A percentile compares a stretch with the other conserved stretches of the same genome.
These are phyloP conservation scores for Paramecium octaurelia DNA, from an alignment of 73 alveolate species.

Conservation along the genomic window DNA sequence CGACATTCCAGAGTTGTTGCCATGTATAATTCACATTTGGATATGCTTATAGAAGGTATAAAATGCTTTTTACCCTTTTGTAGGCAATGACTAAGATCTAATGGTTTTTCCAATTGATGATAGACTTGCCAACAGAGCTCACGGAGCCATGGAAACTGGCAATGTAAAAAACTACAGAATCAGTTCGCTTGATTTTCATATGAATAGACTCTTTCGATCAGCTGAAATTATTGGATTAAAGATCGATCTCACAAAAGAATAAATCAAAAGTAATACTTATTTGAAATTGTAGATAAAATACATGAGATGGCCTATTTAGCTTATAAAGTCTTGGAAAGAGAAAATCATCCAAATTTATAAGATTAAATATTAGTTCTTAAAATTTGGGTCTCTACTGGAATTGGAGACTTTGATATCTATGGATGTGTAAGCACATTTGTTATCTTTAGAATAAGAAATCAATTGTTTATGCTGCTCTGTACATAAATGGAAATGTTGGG, in stretches of 20 bases:
- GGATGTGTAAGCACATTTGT: neutral
- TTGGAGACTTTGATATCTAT: conserved; percentile 37
- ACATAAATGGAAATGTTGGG: neutral
- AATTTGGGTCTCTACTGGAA: conserved; percentile 37
- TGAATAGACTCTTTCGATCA: neutral
- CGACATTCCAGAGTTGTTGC: conserved; percentile 50
- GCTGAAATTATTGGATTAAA: conserved; percentile 24
- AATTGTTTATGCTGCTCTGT: conserved; percentile 15
- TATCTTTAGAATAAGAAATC: conserved; percentile 24
- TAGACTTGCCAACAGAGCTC: conserved; percentile 45
- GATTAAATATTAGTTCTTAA: conserved; percentile 9
- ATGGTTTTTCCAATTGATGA: conserved; percentile 42
- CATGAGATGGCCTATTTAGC: conserved; percentile 24
- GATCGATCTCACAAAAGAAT: conserved; percentile 3
- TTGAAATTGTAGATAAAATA: neutral
- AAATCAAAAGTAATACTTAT: neutral
- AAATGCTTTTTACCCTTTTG: neutral
- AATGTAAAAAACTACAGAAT: conserved; percentile 41
- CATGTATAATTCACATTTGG: conserved; percentile 12
- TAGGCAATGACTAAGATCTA: conserved; percentile 12
- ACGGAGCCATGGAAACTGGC: conserved; percentile 47
- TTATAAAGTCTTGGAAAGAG: conserved; percentile 10
- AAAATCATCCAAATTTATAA: conserved; percentile 23
- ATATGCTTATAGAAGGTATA: conserved; percentile 29
- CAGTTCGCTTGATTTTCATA: neutral